Evolutionary conservation across 129 eudicot genomes (phyloP), one percentile per base, ranked within the genome.

Genomic region (Arctium lappa): DNA sequence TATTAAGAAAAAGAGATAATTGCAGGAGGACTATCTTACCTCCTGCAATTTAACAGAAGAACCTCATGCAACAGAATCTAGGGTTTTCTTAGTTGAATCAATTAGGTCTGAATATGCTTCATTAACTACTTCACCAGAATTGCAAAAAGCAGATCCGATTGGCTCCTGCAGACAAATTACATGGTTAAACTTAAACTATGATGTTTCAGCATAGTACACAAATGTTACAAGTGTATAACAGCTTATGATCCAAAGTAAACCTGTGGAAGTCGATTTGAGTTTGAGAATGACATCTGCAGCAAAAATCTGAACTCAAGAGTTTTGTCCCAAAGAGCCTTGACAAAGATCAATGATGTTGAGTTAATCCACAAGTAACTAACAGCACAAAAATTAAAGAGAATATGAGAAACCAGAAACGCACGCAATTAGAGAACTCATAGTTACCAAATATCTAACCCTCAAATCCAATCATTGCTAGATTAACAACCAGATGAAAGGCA

Each of bases 51-150:
- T 91, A 38, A 88, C 85, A 75, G 27, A 22, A 22, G 27, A 22
- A 22, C 27, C 27, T 22, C 27, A 22, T 22, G 27, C 27, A 22
- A 95, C 87, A 79, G 97, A 91, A 80, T 93, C 94, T 78, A 95
- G 80, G 74, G 98, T 91, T 83, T 91, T 88, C 83, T 89, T 89
- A 8, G 98, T 85, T 65, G 97, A 91, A 44, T 75, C 86, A 78
- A 93, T 86, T 60, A 93, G 82, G 79, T 87, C 97, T 22, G 27
- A 22, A 22, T 22, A 22, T 22, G 27, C 27, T 22, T 22, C 27
- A 22, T 22, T 22, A 22, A 92, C 92, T 50, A 42, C 93, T 80
- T 84, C 86, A 75, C 81, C 84, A 44, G 83, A 83, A 69, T 86
- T 80, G 71, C 92, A 91, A 48, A 93, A 95, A 76, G 77, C 89